phyloP scores from a whole-genome alignment of 23 red algal genomes.

The Cyanidiococcus yangmingshanensis region DNA sequence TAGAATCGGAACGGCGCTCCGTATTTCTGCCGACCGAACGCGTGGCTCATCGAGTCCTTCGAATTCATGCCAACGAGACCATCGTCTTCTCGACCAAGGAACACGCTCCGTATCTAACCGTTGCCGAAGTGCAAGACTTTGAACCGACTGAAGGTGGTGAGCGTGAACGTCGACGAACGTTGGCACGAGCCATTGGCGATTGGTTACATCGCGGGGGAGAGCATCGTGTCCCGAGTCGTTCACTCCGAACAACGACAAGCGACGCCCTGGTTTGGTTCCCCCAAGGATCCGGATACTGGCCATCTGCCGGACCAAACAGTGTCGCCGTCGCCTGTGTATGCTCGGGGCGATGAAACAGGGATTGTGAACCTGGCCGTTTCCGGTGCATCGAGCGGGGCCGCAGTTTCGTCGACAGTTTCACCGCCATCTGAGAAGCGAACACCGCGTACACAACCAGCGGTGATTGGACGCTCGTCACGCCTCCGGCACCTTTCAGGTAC shows the following conservation, averaged over 20 bases:
- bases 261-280: neutral
- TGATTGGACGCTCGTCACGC: neutral
- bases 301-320: too few species aligned
- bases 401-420: too few species aligned
- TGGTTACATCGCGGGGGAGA: constrained; percentile 1
- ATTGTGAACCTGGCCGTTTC: too few species aligned
- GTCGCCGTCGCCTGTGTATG: too few species aligned
- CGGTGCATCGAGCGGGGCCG: too few species aligned
- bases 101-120: constrained; percentile 68
- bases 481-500: neutral
- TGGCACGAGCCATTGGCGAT: neutral
- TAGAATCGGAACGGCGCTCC: constrained; percentile 2
- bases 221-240: neutral
- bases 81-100: constrained; percentile 94
- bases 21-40: constrained; percentile 23
- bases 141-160: neutral
- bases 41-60: constrained; percentile 62
- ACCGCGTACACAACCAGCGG: neutral
- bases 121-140: constrained; percentile 79
- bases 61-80: constrained; percentile 71
- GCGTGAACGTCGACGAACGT: neutral
- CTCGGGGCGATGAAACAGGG: too few species aligned
- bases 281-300: too few species aligned
- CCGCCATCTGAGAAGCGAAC: neutral
- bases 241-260: neutral